Conservation (phyloP, 768 basidiomycete genomes). For the Boletus speciosus region DNA sequence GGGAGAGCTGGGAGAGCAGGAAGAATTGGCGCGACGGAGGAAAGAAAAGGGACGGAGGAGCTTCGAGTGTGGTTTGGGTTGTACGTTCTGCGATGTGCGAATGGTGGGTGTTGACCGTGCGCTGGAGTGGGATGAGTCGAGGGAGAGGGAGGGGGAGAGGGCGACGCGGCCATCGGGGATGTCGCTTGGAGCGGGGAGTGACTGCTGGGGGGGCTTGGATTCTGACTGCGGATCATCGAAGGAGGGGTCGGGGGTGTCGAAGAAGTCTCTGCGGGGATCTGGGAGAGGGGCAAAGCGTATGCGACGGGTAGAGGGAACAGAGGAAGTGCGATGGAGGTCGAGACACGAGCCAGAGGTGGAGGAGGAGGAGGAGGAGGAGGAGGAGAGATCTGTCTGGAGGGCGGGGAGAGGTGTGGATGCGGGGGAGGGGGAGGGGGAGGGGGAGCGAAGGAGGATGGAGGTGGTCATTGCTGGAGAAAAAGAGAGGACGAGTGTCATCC, state of each 20-base stretch:
- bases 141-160: slow-evolving; percentile 20
- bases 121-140: slow-evolving; percentile 19
- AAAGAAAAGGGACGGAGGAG: slow-evolving; percentile 21
- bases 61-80: slow-evolving; percentile 10
- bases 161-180: slow-evolving; percentile 2
- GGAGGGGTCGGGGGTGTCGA: slow-evolving; percentile 7
- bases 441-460: slow-evolving; percentile 22
- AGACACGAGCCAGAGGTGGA: slow-evolving; percentile 19
- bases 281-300: slow-evolving; percentile 89
- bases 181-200: background rate
- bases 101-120: slow-evolving; percentile 20
- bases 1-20: slow-evolving; percentile 4
- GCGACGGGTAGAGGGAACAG: slow-evolving; percentile 19
- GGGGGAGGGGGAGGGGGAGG: slow-evolving; percentile 11
- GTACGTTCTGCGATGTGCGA: slow-evolving; percentile 6
- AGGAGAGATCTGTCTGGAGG: slow-evolving; percentile 13
- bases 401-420: slow-evolving; percentile 8
- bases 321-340: slow-evolving; percentile 11
- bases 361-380: slow-evolving; percentile 20
- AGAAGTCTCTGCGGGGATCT: slow-evolving; percentile 55
- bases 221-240: slow-evolving; percentile 32
- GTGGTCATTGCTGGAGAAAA: slow-evolving; percentile 12
- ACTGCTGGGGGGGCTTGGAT: slow-evolving; percentile 1
- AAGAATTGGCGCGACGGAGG: slow-evolving; percentile 15
- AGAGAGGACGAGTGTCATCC: slow-evolving; percentile 7